Percentiles rank a stretch among this genome's conserved stretches.
Conservation (phyloP, 371 early-diverging fungal species). For the Actinomucor elegans region DNA sequence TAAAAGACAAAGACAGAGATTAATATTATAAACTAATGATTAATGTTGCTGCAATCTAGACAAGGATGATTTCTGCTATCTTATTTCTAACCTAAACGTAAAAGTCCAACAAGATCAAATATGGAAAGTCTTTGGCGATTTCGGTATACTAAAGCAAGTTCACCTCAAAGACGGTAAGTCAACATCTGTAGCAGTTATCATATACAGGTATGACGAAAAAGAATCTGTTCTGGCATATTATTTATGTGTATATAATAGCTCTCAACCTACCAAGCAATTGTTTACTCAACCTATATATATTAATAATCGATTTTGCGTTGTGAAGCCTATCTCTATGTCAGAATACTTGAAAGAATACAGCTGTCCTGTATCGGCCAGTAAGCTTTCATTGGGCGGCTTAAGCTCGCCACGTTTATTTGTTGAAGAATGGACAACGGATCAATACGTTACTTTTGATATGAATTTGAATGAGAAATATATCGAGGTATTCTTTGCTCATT, state of each 20-base stretch:
- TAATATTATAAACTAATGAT: no score
- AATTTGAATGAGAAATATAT: constrained; percentile 21
- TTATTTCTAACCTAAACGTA: not conserved
- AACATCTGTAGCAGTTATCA: not conserved
- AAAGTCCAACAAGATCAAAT: not conserved
- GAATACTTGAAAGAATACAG: constrained; percentile 1
- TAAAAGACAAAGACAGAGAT: no score
- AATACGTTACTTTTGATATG: constrained; percentile 25
- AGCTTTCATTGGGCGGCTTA: constrained; percentile 27
- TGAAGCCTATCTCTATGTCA: not conserved
- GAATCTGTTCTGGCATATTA: not conserved
- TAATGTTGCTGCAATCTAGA: no score
- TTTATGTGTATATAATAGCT: not conserved
- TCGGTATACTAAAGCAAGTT: constrained; percentile 3
- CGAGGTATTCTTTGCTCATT: constrained; percentile 25
- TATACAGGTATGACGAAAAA: not conserved
- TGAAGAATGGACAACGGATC: constrained; percentile 26
- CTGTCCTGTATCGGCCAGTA: constrained; percentile 1
- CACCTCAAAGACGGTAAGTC: not conserved
- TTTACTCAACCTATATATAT: constrained; percentile 12
- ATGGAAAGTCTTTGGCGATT: constrained; percentile 5
- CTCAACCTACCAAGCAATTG: constrained; percentile 5
- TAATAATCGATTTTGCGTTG: not conserved
- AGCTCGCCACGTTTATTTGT: constrained; percentile 11
- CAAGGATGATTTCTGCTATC: not conserved